These are phyloP conservation scores for Metarhizium rileyi DNA, from an alignment of 2,329 filamentous ascomycete genomes.

Conservation along the genomic window DNA sequence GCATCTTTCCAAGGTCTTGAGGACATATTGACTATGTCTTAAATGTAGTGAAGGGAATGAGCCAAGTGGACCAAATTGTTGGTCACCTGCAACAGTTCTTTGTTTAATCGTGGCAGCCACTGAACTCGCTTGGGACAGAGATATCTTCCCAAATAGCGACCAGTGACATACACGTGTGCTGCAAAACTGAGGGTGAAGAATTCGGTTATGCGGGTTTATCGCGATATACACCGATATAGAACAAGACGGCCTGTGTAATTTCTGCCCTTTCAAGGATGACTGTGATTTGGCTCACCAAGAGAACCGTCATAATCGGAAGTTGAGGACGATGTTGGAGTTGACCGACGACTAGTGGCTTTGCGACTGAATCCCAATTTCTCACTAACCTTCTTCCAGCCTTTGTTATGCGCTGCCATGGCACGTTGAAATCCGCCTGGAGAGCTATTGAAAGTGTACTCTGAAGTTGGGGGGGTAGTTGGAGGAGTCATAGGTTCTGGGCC, in stretches of 20 bases:
- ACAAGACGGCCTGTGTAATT: background rate
- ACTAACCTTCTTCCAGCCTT: conserved; percentile 56
- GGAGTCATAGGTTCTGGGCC: conserved; percentile 60
- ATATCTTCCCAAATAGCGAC: background rate
- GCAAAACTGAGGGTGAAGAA: background rate
- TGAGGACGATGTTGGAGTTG: conserved; percentile 32
- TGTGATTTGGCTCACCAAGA: conserved; percentile 25
- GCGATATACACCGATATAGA: background rate
- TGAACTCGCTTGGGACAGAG: background rate
- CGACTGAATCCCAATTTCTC: conserved; percentile 49
- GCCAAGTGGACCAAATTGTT: background rate
- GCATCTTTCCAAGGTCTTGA: background rate
- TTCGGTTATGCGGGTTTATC: background rate
- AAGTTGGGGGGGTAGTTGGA: conserved; percentile 59
- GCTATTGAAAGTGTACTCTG: conserved; percentile 42
- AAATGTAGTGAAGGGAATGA: background rate
- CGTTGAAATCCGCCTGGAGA: conserved; percentile 45
- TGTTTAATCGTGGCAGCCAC: background rate
- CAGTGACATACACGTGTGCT: background rate
- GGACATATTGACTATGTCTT: background rate
- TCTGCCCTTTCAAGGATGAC: conserved; percentile 16
- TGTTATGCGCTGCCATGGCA: conserved; percentile 44
- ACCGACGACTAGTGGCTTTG: conserved; percentile 37
- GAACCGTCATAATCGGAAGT: conserved; percentile 25
- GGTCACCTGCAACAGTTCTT: background rate